phyloP scores from a whole-genome alignment of 106 monocot genomes.

The Dendrobium huoshanense region DNA sequence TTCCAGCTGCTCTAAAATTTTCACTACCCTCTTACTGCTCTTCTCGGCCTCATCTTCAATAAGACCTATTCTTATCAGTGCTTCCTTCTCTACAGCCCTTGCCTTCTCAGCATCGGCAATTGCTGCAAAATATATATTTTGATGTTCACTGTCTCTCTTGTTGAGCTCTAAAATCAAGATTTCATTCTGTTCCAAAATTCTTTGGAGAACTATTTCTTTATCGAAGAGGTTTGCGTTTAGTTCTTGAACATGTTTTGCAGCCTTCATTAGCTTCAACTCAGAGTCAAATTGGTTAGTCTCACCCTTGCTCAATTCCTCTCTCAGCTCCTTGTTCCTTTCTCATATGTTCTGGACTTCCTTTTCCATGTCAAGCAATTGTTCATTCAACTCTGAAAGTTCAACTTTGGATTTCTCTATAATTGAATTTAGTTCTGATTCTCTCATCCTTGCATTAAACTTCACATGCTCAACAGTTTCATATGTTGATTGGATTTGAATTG shows the following conservation, averaged over 20 bases:
- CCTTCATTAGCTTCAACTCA: constrained; percentile 11
- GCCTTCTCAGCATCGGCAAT: constrained; percentile 18
- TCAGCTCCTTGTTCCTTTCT: constrained; percentile 22
- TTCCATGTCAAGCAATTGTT: constrained; percentile 22
- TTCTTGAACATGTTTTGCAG: constrained; percentile 21
- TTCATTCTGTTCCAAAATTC: constrained; percentile 46
- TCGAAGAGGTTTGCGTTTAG: constrained; percentile 46
- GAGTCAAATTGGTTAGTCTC: not conserved
- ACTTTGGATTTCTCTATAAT: constrained; percentile 14
- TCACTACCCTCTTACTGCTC: too few species aligned
- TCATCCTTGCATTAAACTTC: constrained; percentile 22
- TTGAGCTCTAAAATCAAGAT: constrained; percentile 29
- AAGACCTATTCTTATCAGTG: constrained; percentile 21
- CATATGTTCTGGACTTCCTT: constrained; percentile 16
- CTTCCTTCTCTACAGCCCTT: constrained; percentile 34
- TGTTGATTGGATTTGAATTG: constrained; percentile 23
- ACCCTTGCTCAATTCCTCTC: constrained; percentile 10
- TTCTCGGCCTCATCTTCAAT: constrained; percentile 35
- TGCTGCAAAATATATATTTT: constrained; percentile 19
- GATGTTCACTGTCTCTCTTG: constrained; percentile 27
- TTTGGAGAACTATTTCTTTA: constrained; percentile 52
- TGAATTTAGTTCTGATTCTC: constrained; percentile 18
- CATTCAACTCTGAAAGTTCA: constrained; percentile 29
- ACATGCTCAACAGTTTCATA: constrained; percentile 18
- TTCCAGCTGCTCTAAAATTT: constrained; percentile 16